Base-by-base conservation (phyloP, 768 basidiomycete species). In the Mycena floridula region DNA sequence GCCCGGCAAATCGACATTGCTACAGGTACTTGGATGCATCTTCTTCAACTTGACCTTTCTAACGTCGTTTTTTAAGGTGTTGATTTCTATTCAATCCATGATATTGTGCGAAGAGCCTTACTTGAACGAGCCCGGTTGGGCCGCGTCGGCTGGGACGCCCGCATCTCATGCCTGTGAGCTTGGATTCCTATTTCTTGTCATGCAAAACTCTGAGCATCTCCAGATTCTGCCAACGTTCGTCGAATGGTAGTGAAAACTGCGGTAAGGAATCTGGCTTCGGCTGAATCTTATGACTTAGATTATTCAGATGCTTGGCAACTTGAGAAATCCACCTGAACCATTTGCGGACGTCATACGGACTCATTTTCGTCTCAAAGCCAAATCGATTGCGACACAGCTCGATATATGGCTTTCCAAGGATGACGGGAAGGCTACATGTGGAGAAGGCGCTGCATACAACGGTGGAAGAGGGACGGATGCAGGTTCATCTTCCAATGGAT, bases 71-170 rank as follows among this genome's bases (percentile, higher is more conserved):
- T 59, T 77, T 1, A 78, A 95, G 76, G 89, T 94, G 27, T 72
- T 97, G 32, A 88, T 96, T 28, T 94, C 92, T 13, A 94, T 97
- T 25, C 94, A 96, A 67, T 91, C 89, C 13, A 91, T 97, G 89
- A 95, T 96, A 52, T 69, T 96, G 21, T 93, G 88, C 50, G 94
- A 95, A 16, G 93, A 92, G 55, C 89, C 94, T 7, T 95, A 93
- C 59, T 62, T 92, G 48, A 95, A 95, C 52, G 93, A 97, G 60
- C 93, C 93, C 16, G 91, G 86, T 21, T 89, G 88, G 88, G 82
- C 88, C 18, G 65, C 64, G 32, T 75, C 77, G 45, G 79, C 73
- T 13, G 90, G 90, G 22, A 85, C 82, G 21, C 74, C 86, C 2
- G 75, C 79, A 51, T 92, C 90, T 25, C 72, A 70, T 54, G 81